Base-by-base conservation (phyloP, 202 grass and related monocot genomes). In the Panicum hallii region DNA sequence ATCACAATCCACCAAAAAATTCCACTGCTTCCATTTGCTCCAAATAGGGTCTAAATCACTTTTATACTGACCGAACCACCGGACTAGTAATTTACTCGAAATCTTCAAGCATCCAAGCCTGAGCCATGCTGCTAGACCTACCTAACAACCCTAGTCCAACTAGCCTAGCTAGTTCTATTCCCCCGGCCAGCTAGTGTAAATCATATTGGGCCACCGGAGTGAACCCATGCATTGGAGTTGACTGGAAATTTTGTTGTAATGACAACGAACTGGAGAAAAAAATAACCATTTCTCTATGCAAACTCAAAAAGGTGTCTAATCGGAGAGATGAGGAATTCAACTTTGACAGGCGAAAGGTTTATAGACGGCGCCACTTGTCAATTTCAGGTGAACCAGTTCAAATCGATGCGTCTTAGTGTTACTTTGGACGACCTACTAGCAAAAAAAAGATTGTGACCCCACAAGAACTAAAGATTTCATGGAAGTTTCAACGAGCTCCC, bases 341-440 rank as follows among this genome's bases (percentile, higher is more conserved):
- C 38, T 34, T 38, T 44, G 52, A 4, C 20, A 15, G 17, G 26
- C 13, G 22, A 42, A 80, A 38, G 13, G 17, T 74, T 4, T 47
- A n/a, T 23, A 57, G 42, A 16, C 6, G 20, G 19, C 54, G 36
- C 36, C 83, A 49, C 16, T 28, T 61, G 83, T 60, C 63, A 60
- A 70, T 60, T 48, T 11, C 30, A 71, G 65, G 63, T 6, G 34
- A 58, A 32, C 32, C 7, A 23, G 38, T 77, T 62, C 64, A 60
- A 58, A 58, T 8, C 17, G 73, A 78, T 26, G 83, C 58, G 12
- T 11, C 52, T 60, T 2, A 45, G 54, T 12, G 47, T 73, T 80
- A 38, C 58, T 66, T 74, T 80, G 34, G 17, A 66, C 58, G n/a
- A 26, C 8, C 9, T 45, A 47, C 11, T 41, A 56, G 32, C 63